Evolutionary conservation across 371 early-diverging fungal genomes (phyloP), one percentile per base, ranked within the genome.

Genomic region (Mortierella sp.): DNA sequence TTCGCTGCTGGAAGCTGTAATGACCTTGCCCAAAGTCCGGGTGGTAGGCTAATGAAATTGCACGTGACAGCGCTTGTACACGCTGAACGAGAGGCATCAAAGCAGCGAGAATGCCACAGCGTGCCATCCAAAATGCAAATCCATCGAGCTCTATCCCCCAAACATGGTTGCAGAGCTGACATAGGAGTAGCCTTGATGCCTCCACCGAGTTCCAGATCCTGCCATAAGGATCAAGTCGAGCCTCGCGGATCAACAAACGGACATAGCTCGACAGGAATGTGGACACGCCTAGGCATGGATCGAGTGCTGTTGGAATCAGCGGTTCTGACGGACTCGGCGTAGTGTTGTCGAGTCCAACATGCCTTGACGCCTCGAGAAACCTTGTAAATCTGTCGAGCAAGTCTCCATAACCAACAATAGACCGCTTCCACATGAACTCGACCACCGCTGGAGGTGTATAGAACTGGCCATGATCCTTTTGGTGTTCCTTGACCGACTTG

Each of bases 121-220:
- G 61, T 13, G 74, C 74, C 57, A 74, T 74, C 74, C 74, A 81
- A 49, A 76, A 83, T 9, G 86, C 87, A 61, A 88, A 86, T 0
- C 84, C 84, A 53, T 89, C 89, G 28, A 89, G 83, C 52, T 89
- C 89, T 10, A 89, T 79, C 3, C 87, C 89, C 86, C 87, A 88
- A 4, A 87, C 58, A 51, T 81, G 67, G 19, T 82, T 62, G 23
- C 80, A 74, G 10, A 82, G 67, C 38, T 74, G 67, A 23, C 63
- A 38, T 16, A 89, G 53, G 10, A 87, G 30, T 0, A 65, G 47
- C 19, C 60, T 58, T 6, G 83, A 43, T 1, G 68, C 72, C 0
- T 54, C 52, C 2, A 68, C 56, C 52, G 84, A 59, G 43, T 82
- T 71, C 86, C 89, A 89, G 0, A 83, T 51, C 5, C 30, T 42